Base-by-base conservation (phyloP, 495 filamentous ascomycete species). In the Cercophora newfieldiana region DNA sequence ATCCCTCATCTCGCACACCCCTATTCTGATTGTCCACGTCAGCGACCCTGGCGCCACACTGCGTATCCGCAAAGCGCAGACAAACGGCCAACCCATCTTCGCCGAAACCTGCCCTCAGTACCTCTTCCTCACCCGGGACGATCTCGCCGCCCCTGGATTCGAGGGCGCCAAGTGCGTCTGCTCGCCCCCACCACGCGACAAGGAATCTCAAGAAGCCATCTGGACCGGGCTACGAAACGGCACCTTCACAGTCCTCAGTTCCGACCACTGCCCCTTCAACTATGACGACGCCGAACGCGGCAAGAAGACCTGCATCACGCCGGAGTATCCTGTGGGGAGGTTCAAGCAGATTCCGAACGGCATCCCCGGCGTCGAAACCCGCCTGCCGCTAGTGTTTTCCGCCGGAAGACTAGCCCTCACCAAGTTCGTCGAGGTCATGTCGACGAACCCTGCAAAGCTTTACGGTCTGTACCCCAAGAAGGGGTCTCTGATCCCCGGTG, bases 21-120 rank as follows among this genome's bases (percentile, higher is more conserved):
- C 73, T 37, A 70, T 75, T 55, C 75, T 88, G 4, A 79, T 89
- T 22, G 86, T 88, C 24, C 86, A 88, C 72, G 82, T 88, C 47
- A 85, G 81, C 50, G 83, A 82, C 3, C 79, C 79, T 7, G 71
- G 74, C 10, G 85, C 85, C 0, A 79, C 83, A 7, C 64, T 66
- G n/a, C 79, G 82, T 60, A 85, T 89, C 68, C 79, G 83, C 22
- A 65, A 75, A 10, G 87, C 87, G 3, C 86, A 89, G 67, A 85
- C 81, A 1, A 68, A 73, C 47, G 78, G 83, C 0, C 78, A 87
- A 24, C 86, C 86, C 0, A 77, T 89, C 4, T 83, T 87, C 69
- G 87, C 84, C 16, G 87, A 89, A 73, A 89, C 86, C 10, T 89
- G 86, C 69, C 87, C 87, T 7, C 86, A 89, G 62, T 89, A 89